Base-by-base conservation (phyloP, 176 grass and related monocot species). In the Ensete glaucum region DNA sequence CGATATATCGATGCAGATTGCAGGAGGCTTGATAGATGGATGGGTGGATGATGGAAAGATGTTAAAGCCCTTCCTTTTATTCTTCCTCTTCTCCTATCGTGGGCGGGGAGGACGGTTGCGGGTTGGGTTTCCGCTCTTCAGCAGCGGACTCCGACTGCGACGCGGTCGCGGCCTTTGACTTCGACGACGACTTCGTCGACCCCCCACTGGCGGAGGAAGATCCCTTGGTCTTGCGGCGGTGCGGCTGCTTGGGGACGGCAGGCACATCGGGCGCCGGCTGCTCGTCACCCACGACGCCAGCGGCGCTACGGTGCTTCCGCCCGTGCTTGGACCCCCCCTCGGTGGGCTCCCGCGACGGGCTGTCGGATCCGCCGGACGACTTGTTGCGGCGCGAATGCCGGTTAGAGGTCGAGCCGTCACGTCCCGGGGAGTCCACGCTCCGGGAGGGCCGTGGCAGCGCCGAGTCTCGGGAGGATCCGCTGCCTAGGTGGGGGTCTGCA, bases 161-260 rank as follows among this genome's bases (percentile, higher is more conserved):
- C 25, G 65, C 9, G 2, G 26, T 11, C 14, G 16, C 19, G 19
- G 52, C 52, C 23, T 67, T 67, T 11, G 25, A 51, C 51, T 24
- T 74, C 72, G 52, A 60, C 57, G 57, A 16, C 57, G 57, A 74
- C 72, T 23, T 54, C 72, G 11, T 16, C 72, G 72, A 74, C 14
- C 2, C 69, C 11, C 53, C 52, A n/a, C 52, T 48, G 69, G 10
- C 8, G 50, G 10, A 23, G 24, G 34, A 22, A 17, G 20, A 13
- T 5, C 23, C 51, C 50, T 74, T 54, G 50, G 23, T 16, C 53
- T 27, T 74, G 53, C 51, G 71, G n/a, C 71, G 50, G 12, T 55
- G 50, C 52, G 52, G 8, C 22, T 73, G 51, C 20, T 54, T 73
- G 22, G 71, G 11, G 71, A 7, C 22, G 71, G 1, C 20, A 19